These are phyloP conservation scores for Tritrichomonas foetus DNA, from an alignment of 208 protist genomes.

Conservation along the genomic window DNA sequence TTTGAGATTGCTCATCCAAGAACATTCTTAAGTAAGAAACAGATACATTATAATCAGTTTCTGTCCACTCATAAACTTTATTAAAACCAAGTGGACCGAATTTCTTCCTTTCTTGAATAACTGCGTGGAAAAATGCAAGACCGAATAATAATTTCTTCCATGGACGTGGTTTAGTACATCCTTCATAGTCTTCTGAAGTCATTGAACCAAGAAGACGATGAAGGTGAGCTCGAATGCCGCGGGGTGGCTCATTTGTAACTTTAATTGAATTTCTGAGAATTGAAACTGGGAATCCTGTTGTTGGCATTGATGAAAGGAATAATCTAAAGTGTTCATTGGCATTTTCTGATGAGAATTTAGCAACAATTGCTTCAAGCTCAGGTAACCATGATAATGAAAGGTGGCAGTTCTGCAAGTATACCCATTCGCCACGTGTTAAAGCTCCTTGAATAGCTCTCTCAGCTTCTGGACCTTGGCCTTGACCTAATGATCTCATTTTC, in stretches of 20 bases:
- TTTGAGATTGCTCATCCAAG: slow-evolving; percentile 80
- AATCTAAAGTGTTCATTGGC: slow-evolving; percentile 81
- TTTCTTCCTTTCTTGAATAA: slow-evolving; percentile 66
- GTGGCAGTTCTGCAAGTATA: slow-evolving; percentile 92
- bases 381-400: slow-evolving; percentile 75
- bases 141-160: slow-evolving; percentile 86
- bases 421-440: slow-evolving; percentile 69
- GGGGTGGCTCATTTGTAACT: slow-evolving; percentile 92
- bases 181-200: slow-evolving; percentile 50
- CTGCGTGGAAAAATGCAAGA: slow-evolving; percentile 90
- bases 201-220: slow-evolving; percentile 78
- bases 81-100: slow-evolving; percentile 94
- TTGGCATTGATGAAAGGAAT: slow-evolving; percentile 93
- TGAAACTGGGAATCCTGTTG: slow-evolving; percentile 85
- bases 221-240: slow-evolving; percentile 76
- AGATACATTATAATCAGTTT: slow-evolving; percentile 85
- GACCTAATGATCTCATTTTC: slow-evolving; percentile 80
- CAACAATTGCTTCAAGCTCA: slow-evolving; percentile 76
- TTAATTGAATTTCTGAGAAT: slow-evolving; percentile 91
- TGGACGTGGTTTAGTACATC: slow-evolving; percentile 47
- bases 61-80: slow-evolving; percentile 91
- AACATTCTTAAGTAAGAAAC: slow-evolving; percentile 84
- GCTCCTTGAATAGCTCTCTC: slow-evolving; percentile 79
- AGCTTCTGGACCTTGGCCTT: slow-evolving; percentile 84
- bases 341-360: slow-evolving; percentile 52